Evolutionary conservation across 208 protist genomes (phyloP).

Genomic region (Wallacemonas sp.): DNA sequence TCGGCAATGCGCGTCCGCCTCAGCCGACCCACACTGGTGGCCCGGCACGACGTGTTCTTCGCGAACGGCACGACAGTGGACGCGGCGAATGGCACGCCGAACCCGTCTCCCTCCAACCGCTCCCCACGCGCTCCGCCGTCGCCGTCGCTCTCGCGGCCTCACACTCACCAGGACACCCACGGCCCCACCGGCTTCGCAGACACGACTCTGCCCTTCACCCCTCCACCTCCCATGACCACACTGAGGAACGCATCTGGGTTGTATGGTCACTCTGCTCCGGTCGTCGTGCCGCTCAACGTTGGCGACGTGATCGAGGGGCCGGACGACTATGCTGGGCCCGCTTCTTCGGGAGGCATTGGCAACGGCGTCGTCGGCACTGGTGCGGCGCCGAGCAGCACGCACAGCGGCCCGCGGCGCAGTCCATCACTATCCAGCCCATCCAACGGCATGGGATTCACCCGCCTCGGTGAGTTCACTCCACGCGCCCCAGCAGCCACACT

Average conservation of each 20-base stretch:
- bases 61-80: not conserved
- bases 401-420: not conserved
- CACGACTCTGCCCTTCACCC: no score
- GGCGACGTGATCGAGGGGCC: no score
- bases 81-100: not conserved
- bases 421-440: not conserved
- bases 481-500: not conserved
- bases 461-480: not conserved
- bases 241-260: no score
- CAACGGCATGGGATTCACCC: not conserved
- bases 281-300: not conserved
- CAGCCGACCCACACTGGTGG: not conserved
- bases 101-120: no score
- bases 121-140: no score
- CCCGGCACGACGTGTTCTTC: not conserved
- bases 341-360: no score
- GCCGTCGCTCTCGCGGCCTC: no score
- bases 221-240: not conserved
- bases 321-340: no score
- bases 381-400: not conserved
- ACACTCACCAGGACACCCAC: no score
- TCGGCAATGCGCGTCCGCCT: constrained; percentile 1
- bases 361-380: no score
- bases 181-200: not conserved
- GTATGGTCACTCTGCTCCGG: not conserved